These are phyloP conservation scores for Tremella fuciformis DNA, from an alignment of 768 basidiomycete species.

Conservation along the genomic window DNA sequence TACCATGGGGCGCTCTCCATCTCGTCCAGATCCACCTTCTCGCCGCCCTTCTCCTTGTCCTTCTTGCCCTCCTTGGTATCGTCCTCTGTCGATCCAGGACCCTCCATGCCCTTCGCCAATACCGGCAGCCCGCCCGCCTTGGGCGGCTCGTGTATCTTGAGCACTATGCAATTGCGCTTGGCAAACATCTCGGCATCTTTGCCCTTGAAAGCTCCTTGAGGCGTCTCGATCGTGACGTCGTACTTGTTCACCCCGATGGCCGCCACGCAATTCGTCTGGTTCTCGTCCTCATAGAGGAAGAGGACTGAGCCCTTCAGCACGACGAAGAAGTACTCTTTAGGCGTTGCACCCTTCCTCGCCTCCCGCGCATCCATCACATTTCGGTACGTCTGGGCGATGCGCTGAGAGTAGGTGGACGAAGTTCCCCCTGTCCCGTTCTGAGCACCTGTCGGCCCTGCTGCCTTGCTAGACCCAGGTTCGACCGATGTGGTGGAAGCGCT, in stretches of 20 bases:
- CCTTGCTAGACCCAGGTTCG: conserved; percentile 66
- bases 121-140: conserved; percentile 26
- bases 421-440: not conserved
- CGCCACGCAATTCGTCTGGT: conserved; percentile 82
- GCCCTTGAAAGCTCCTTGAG: conserved; percentile 53
- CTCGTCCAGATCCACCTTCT: conserved; percentile 24
- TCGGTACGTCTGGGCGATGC: conserved; percentile 36
- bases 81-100: conserved; percentile 55
- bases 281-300: conserved; percentile 91
- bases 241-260: conserved; percentile 82
- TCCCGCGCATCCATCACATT: conserved; percentile 32
- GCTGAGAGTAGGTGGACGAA: conserved; percentile 28
- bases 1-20: conserved; percentile 72
- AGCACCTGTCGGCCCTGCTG: not conserved
- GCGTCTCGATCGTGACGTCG: conserved; percentile 64
- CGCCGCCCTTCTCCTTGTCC: not conserved
- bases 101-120: conserved; percentile 39
- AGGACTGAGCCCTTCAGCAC: conserved; percentile 86
- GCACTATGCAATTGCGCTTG: conserved; percentile 74
- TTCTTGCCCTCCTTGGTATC: conserved; percentile 51
- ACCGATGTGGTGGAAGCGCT: conserved; percentile 46
- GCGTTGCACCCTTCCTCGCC: conserved; percentile 53
- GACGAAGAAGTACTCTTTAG: conserved; percentile 90
- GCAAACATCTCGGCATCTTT: conserved; percentile 76
- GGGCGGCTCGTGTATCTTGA: conserved; percentile 30